Evolutionary conservation across 2,329 filamentous ascomycete genomes (phyloP).

Genomic region (Trichophyton schoenleinii): DNA sequence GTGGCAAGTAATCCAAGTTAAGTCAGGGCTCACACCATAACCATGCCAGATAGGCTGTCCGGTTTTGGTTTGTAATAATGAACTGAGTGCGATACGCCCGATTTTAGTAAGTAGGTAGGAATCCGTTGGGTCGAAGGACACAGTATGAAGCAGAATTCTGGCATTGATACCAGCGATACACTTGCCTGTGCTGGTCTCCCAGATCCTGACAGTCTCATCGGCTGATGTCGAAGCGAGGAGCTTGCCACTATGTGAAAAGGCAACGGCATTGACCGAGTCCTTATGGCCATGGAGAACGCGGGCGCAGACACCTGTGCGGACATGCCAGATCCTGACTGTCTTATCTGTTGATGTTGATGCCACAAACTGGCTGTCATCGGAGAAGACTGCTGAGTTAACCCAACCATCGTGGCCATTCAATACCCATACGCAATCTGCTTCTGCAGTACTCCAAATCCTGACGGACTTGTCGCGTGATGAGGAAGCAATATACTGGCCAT

Average conservation of each 20-base stretch:
- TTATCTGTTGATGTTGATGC: neutral
- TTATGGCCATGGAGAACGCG: neutral
- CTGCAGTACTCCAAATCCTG: constrained; percentile 86
- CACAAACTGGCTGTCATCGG: neutral
- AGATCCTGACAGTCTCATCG: constrained; percentile 85
- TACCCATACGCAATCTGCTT: constrained; percentile 35
- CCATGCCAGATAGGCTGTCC: neutral
- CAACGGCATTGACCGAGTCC: neutral
- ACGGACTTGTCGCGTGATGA: constrained; percentile 84
- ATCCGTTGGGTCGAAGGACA: neutral
- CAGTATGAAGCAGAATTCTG: neutral
- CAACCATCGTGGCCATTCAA: neutral
- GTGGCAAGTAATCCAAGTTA: constrained; percentile 3
- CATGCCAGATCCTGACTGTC: constrained; percentile 3
- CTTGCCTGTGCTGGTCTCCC: constrained; percentile 48
- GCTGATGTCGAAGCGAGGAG: constrained; percentile 49
- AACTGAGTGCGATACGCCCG: neutral
- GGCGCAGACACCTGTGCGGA: neutral
- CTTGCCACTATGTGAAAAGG: neutral
- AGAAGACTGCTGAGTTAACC: neutral
- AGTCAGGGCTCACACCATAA: neutral
- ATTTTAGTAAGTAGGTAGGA: neutral
- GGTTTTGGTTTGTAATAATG: neutral
- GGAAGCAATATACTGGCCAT: constrained; percentile 74
- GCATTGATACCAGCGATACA: neutral